Percentiles rank a stretch among this genome's conserved stretches.
Conservation (phyloP, 306 rosid genomes). For the Oemleria cerasiformis region DNA sequence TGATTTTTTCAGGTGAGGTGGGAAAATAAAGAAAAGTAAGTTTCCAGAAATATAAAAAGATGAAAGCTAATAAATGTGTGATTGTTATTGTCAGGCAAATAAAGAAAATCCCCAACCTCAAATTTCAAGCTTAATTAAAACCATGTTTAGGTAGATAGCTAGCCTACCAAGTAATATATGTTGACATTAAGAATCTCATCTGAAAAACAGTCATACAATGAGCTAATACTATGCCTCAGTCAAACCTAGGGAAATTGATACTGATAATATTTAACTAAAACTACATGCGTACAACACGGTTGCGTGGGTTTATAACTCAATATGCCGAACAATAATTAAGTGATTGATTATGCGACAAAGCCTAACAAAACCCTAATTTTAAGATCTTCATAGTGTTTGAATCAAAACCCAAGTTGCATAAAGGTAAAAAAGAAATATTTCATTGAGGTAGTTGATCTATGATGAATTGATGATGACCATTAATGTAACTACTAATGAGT, state of each 20-base stretch:
- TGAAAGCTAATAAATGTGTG: slow-evolving; percentile 52
- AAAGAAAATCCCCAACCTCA: slow-evolving; percentile 31
- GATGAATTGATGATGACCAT: neutral
- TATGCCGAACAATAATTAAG: no score
- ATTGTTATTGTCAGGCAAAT: slow-evolving; percentile 30
- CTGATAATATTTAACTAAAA: neutral
- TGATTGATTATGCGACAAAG: no score
- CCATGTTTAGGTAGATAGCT: slow-evolving; percentile 10
- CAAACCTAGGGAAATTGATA: neutral
- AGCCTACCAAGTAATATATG: neutral
- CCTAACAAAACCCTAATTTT: neutral
- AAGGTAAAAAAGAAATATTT: neutral
- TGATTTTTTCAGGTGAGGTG: slow-evolving; percentile 34
- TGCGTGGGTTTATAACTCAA: no score
- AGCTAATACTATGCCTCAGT: neutral
- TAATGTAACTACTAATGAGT: slow-evolving; percentile 6
- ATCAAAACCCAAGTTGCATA: slow-evolving; percentile 7
- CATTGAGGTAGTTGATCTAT: slow-evolving; percentile 5
- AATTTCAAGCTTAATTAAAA: slow-evolving; percentile 30
- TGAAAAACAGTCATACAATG: slow-evolving; percentile 6
- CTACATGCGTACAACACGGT: no score
- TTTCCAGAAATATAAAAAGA: slow-evolving; percentile 20
- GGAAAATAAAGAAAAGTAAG: slow-evolving; percentile 24
- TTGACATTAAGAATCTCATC: slow-evolving; percentile 23
- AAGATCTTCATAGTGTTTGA: neutral